Evolutionary conservation across 495 filamentous ascomycete genomes (phyloP), one percentile per base, ranked within the genome.

Genomic region (Wilcoxina mikolae): DNA sequence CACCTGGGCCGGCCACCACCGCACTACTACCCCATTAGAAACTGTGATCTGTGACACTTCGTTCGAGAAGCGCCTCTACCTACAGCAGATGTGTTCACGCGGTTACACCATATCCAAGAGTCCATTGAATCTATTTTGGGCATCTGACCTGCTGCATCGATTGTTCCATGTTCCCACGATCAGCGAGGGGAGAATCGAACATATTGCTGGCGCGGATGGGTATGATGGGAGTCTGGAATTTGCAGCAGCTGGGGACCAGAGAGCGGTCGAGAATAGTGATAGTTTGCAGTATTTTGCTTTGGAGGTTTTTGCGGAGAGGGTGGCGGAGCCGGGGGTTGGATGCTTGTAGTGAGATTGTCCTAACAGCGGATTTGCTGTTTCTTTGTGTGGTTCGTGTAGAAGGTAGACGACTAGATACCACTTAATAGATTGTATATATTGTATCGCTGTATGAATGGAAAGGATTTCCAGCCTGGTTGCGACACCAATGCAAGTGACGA

Each of bases 11-110:
- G 78, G 77, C 49, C 78, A 81, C 69, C 78, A 73, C 74, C 73
- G 78, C 27, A 76, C 55, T 54, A 60, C 26, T 79, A 79, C 56
- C 75, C 71, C 7, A 78, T 62, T 69, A 5, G 76, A 81, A 60
- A 80, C 78, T 23, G 78, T 80, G 38, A 79, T 82, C 61, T 82
- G 77, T 63, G 68, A 71, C 7, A 66, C 75, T 11, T 79, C 76
- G 22, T 80, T 72, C 60, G 52, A 57, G 1, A 69, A 63, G 11
- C 72, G 78, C 17, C 69, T 68, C 26, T 69, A 69, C 17, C 73
- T 81, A 20, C 69, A 70, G 18, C 68, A 69, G 4, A 68, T 80
- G 60, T 80, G 77, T 55, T 70, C 68, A 1, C 60, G 71, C 31
- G 78, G 78, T 22, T 77, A 76, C 62, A 74, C 68, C 11, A 71